Conservation (phyloP, 202 grass and related monocot species). For the Schoenoplectus triqueter region DNA sequence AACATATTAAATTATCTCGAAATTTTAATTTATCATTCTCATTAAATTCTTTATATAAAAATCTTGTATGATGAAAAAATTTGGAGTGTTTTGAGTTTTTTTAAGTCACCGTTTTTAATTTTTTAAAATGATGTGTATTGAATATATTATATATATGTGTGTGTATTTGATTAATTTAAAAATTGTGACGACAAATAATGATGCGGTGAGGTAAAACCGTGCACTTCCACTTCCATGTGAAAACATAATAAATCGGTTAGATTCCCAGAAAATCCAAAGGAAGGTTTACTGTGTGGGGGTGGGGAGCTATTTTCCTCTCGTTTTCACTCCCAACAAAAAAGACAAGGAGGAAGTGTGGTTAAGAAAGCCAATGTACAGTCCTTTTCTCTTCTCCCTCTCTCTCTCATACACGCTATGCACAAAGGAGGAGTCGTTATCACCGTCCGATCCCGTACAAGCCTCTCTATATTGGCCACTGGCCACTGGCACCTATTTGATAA, state of each 20-base stretch:
- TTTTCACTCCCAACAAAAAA: conserved; percentile 31
- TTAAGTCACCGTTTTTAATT: too few species aligned
- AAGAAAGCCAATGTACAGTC: conserved; percentile 33
- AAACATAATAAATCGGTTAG: background rate
- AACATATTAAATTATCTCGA: too few species aligned
- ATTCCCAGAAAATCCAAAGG: conserved; percentile 24
- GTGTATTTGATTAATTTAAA: background rate
- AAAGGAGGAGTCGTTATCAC: conserved; percentile 46
- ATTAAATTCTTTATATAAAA: too few species aligned
- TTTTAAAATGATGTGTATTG: too few species aligned
- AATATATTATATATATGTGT: too few species aligned
- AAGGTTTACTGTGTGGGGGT: background rate
- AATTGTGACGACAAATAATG: background rate
- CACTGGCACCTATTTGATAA: conserved; percentile 40
- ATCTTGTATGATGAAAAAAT: too few species aligned
- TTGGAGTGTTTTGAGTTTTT: too few species aligned
- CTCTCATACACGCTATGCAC: conserved; percentile 27
- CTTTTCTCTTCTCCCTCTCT: conserved; percentile 9
- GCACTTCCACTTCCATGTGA: background rate
- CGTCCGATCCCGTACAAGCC: conserved; percentile 46
- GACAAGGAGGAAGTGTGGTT: conserved; percentile 30
- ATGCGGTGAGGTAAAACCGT: background rate
- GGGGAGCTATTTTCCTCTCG: background rate
- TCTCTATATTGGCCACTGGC: conserved; percentile 13
- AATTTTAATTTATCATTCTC: too few species aligned